phyloP scores from a whole-genome alignment of 2,329 filamentous ascomycete genomes.

The Aotearoamyces nothofagi region DNA sequence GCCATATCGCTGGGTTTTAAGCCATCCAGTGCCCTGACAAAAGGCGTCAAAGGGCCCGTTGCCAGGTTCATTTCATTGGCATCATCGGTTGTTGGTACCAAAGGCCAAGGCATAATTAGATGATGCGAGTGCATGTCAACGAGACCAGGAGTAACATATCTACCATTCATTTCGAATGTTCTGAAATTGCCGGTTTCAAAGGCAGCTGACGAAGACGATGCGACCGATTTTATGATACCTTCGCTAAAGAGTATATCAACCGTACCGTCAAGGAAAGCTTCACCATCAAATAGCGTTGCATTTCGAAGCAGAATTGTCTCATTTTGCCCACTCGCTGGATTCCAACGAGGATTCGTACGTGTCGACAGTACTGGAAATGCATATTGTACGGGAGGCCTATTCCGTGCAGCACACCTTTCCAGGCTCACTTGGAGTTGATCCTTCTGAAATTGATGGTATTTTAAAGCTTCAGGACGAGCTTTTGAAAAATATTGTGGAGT shows the following conservation, averaged over 20 bases:
- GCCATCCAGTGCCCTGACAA: slow-evolving; percentile 23
- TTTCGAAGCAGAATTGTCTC: slow-evolving; percentile 23
- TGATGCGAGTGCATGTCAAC: slow-evolving; percentile 32
- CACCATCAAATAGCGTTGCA: slow-evolving; percentile 28
- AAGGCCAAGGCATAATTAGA: slow-evolving; percentile 21
- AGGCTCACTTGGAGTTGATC: slow-evolving; percentile 11
- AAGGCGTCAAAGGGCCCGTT: slow-evolving; percentile 22
- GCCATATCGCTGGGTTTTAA: slow-evolving; percentile 26
- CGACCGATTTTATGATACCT: slow-evolving; percentile 22
- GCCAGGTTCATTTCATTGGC: slow-evolving; percentile 21
- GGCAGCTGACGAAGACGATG: slow-evolving; percentile 6
- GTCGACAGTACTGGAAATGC: slow-evolving; percentile 7
- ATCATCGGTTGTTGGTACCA: slow-evolving; percentile 18
- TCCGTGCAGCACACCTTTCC: slow-evolving; percentile 14
- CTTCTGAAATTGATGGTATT: slow-evolving; percentile 10
- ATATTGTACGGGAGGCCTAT: slow-evolving; percentile 13
- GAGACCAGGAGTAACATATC: slow-evolving; percentile 27
- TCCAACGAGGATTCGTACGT: slow-evolving; percentile 25
- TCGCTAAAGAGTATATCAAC: slow-evolving; percentile 25
- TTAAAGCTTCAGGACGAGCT: slow-evolving; percentile 6
- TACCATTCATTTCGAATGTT: slow-evolving; percentile 19
- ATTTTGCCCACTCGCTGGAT: slow-evolving; percentile 22
- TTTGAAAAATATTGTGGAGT: too few species aligned
- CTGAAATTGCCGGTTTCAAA: slow-evolving; percentile 10
- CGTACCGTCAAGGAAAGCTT: slow-evolving; percentile 16